These are phyloP conservation scores for Gautieria morchelliformis DNA, from an alignment of 768 basidiomycete species.

Conservation along the genomic window DNA sequence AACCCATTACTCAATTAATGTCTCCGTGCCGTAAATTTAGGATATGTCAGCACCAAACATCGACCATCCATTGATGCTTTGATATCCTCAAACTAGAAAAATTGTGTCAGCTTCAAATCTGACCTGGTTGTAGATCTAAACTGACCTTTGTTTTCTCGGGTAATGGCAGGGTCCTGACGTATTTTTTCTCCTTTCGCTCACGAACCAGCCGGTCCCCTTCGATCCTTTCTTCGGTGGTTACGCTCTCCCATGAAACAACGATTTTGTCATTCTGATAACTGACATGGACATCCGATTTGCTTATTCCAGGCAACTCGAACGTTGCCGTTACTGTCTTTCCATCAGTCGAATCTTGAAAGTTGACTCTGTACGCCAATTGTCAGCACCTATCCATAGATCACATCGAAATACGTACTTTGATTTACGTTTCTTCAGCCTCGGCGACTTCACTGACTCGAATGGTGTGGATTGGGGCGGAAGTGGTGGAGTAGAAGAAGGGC, in stretches of 20 bases:
- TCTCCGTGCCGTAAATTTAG: constrained; percentile 16
- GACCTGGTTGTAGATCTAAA: constrained; percentile 5
- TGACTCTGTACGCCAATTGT: constrained; percentile 30
- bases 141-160: constrained; percentile 66
- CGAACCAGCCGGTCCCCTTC: constrained; percentile 52
- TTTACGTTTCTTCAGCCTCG: constrained; percentile 46
- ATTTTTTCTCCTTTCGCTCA: constrained; percentile 54
- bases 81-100: constrained; percentile 59
- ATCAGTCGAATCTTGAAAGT: constrained; percentile 61
- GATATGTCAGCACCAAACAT: constrained; percentile 55
- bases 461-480: constrained; percentile 7
- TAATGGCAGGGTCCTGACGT: constrained; percentile 58
- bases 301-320: constrained; percentile 60
- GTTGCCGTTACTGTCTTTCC: constrained; percentile 56
- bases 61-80: constrained; percentile 55
- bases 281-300: constrained; percentile 68
- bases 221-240: constrained; percentile 50
- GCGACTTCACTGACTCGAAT: constrained; percentile 19
- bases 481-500: neutral
- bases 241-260: constrained; percentile 56
- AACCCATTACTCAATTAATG: neutral
- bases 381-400: neutral
- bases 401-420: constrained; percentile 42
- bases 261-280: constrained; percentile 56
- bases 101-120: neutral